Conservation (phyloP, 805 yeast species). For the Pichia sporocuriosa region DNA sequence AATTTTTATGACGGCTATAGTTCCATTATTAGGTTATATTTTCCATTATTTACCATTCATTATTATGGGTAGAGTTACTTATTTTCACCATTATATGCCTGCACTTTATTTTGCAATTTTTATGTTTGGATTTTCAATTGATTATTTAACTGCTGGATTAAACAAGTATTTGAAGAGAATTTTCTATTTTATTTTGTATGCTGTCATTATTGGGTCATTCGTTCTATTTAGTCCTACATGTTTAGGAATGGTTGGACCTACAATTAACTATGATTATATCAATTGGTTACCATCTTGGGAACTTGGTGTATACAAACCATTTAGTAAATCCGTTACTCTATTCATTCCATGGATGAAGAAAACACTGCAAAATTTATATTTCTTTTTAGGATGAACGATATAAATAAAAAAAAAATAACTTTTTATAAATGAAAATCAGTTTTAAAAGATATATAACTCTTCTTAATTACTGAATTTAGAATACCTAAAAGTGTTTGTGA, state of each 20-base stretch:
- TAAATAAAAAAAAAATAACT: background rate
- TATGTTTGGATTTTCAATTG: slow-evolving; percentile 48
- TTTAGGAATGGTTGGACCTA: slow-evolving; percentile 56
- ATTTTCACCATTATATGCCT: slow-evolving; percentile 81
- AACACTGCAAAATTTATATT: no score
- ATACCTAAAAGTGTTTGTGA: no score
- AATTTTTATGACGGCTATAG: slow-evolving; percentile 55
- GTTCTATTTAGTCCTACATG: slow-evolving; percentile 56
- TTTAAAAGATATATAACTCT: no score
- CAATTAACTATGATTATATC: slow-evolving; percentile 34
- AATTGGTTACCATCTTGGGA: slow-evolving; percentile 45
- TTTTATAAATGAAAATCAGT: no score
- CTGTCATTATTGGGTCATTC: slow-evolving; percentile 45
- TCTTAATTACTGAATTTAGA: no score
- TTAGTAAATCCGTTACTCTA: background rate
- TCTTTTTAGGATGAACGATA: background rate
- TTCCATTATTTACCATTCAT: slow-evolving; percentile 70
- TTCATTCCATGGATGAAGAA: background rate
- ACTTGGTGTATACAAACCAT: slow-evolving; percentile 12
- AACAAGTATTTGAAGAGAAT: slow-evolving; percentile 22
- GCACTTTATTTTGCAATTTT: slow-evolving; percentile 72
- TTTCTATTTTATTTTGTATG: slow-evolving; percentile 37
- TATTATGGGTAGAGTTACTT: slow-evolving; percentile 80
- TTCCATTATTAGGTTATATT: slow-evolving; percentile 79
- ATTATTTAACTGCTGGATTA: slow-evolving; percentile 33